Evolutionary conservation across 1,284 basidiomycete genomes (phyloP).

Genomic region (Athelia psychrophila): DNA sequence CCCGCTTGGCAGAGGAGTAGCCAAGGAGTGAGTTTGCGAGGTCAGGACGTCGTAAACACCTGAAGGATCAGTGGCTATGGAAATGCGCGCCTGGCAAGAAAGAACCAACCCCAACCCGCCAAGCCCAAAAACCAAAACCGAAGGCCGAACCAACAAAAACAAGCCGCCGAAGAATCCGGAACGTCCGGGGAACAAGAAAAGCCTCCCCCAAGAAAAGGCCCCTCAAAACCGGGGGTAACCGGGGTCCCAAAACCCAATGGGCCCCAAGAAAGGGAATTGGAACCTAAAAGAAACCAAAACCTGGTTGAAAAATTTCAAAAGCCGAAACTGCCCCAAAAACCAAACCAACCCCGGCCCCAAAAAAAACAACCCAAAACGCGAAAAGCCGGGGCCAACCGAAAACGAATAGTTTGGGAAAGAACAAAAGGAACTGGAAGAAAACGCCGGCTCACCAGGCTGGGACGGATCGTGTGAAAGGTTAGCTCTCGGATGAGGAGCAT

Average conservation of each 20-base stretch:
- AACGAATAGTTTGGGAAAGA: constrained; percentile 37
- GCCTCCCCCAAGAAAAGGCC: constrained; percentile 78
- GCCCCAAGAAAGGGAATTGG: no score
- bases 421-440: not conserved
- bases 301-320: constrained; percentile 27
- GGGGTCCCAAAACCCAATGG: no score
- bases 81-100: not conserved
- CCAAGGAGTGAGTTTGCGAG: constrained; percentile 41
- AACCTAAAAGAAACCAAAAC: no score
- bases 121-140: constrained; percentile 48
- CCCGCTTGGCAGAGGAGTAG: constrained; percentile 42
- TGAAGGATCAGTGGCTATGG: constrained; percentile 52
- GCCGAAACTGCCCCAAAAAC: constrained; percentile 49
- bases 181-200: constrained; percentile 63
- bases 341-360: constrained; percentile 62
- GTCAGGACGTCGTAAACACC: constrained; percentile 76
- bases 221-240: constrained; percentile 37
- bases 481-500: constrained; percentile 47
- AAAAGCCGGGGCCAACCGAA: constrained; percentile 65
- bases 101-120: not conserved
- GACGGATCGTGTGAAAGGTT: constrained; percentile 68
- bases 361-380: constrained; percentile 73
- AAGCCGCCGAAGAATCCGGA: constrained; percentile 68
- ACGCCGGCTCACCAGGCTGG: constrained; percentile 46
- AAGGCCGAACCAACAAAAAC: constrained; percentile 87